Base-by-base conservation (phyloP, 1,284 basidiomycete species). In the Serendipita sp. region DNA sequence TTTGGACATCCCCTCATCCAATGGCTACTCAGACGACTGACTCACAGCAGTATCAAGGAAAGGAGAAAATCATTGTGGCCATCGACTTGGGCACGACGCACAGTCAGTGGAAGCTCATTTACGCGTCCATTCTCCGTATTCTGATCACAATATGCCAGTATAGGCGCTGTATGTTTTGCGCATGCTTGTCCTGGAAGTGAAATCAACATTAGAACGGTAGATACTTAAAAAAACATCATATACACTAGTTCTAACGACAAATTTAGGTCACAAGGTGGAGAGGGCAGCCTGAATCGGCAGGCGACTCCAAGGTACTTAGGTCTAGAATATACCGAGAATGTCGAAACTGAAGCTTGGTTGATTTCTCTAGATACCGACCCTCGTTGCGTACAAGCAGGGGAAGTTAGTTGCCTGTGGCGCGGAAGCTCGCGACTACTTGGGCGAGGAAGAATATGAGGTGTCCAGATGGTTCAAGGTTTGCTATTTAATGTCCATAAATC, bases 191-290 rank as follows among this genome's bases (percentile, higher is more conserved):
- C 17, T 32, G 15, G n/a, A 30, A 35, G 34, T n/a, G n/a, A 26
- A 5, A n/a, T 32, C 8, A 10, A n/a, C 6, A 26, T 58, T 4
- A 29, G 3, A 29, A 58, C 30, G 53, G 53, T 58, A n/a, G 10
- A 26, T 32, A 22, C 17, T 30, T 8, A 1, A 35, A 22, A 30
- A 5, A 10, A 35, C 4, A 58, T 58, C 2, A 8, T 26, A 35
- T n/a, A 22, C n/a, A 58, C 26, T 26, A n/a, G 6, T 58, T n/a
- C 17, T 29, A 34, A 22, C 29, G 29, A 10, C 53, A 58, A 30
- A 10, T 29, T 29, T 30, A 45, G 42, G 61, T 62, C 10, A 62
- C 41, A n/a, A 17, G 44, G 15, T 62, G 61, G 61, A 42, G 22
- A 17, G 61, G 61, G 29, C 61, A 62, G 34, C 41, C 26, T 8